Evolutionary conservation across 495 filamentous ascomycete species (phyloP), one percentile per base, ranked within the genome.

Genomic region (Antarctomyces pellizariae): DNA sequence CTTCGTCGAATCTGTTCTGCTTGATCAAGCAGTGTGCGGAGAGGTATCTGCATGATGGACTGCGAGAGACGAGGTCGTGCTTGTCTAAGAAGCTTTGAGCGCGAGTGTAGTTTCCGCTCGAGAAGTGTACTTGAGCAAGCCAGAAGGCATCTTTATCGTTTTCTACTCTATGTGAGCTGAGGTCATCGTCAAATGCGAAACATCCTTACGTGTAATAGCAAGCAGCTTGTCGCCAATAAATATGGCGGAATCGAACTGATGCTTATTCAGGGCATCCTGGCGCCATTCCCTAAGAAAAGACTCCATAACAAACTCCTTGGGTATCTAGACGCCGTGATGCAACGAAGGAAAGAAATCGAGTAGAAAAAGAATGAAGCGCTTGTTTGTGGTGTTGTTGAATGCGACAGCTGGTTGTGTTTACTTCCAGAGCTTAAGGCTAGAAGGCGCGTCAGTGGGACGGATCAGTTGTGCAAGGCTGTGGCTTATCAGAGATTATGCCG

Each of bases 161-260:
- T 43, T 78, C 84, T 93, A 36, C 21, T 26, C 19, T 29, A 29
- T 12, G 8, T 31, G 32, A 21, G 25, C 5, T 7, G 11, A 19
- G 16, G 13, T 13, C 20, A 25, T 18, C 8, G 17, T 2, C 8
- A 9, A 29, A 19, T 8, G 17, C 16, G 5, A 5, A 25, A 12
- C 11, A 22, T 38, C 48, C 63, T 34, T 52, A 95, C 86, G 73
- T 18, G 84, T 93, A 41, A 95, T 60, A 26, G 84, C 84, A 19
- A 93, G 59, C 34, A 95, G 59, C 59, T 99, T 95, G 57, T 99
- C 86, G 13, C 77, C 84, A 38, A 95, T 78, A 43, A 82, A 95
- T 42, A 93, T 80, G 27, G 89, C 89, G 6, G 86, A 69, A 25
- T 93, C 84, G 48, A 90, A 77, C 42, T 99, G 83, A 30, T 86